Percentiles rank a stretch among this genome's conserved stretches.
Conservation (phyloP, 129 eudicot species). For the carrot (Daucus carota) region DNA sequence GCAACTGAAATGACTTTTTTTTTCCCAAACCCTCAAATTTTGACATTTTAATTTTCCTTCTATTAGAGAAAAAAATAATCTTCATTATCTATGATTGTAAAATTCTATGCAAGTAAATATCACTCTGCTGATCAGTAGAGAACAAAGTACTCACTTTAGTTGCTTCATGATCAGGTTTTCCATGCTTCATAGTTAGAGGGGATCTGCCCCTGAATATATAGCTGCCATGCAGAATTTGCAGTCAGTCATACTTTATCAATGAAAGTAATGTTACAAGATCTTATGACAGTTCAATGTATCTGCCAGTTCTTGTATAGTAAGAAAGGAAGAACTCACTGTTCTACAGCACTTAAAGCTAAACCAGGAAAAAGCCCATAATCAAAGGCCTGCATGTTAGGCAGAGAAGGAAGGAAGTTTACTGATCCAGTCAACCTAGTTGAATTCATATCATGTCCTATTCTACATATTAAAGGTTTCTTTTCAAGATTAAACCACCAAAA, state of each 20-base stretch:
- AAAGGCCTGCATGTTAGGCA: constrained; percentile 56
- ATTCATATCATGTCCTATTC: background rate
- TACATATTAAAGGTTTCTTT: background rate
- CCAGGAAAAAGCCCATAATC: constrained; percentile 92
- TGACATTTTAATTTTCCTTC: background rate
- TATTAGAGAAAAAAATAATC: background rate
- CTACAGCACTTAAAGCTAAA: constrained; percentile 67
- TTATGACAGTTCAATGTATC: constrained; percentile 10
- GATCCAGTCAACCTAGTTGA: background rate
- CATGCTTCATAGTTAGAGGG: constrained; percentile 79
- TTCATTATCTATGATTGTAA: background rate
- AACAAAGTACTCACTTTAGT: constrained; percentile 44
- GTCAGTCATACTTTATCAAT: background rate
- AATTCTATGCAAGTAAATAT: background rate
- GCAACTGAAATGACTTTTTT: background rate
- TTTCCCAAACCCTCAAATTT: background rate
- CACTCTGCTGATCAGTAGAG: background rate
- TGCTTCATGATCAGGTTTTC: constrained; percentile 92
- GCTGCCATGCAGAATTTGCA: constrained; percentile 32
- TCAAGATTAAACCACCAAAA: background rate
- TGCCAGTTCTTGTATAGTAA: constrained; percentile 9
- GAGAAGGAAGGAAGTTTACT: constrained; percentile 2
- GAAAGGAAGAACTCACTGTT: constrained; percentile 55
- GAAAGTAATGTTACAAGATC: background rate
- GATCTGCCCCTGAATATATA: constrained; percentile 72